Evolutionary conservation across 257 asterid species (phyloP), one percentile per base, ranked within the genome.

Genomic region (Forsythia viridissima): DNA sequence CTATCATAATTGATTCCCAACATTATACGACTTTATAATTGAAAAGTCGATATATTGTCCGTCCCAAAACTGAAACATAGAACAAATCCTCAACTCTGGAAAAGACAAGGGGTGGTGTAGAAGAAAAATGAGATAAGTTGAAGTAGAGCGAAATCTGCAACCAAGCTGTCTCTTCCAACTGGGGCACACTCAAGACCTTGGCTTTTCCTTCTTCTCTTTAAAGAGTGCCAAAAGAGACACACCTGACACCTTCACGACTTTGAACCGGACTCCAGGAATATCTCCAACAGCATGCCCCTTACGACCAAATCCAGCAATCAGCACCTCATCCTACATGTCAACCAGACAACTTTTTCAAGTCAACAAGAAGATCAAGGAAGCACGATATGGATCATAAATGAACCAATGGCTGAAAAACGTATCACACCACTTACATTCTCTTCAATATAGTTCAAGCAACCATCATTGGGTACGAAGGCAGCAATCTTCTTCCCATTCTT

Each of bases 201-300:
- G 93, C 83, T 91, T 91, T 80, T 91, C 97, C 81, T 91, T 91
- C 41, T 89, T 91, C 90, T 88, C 94, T 88, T 90, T 89, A 84
- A 88, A 91, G 61, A 91, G 91, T 71, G 94, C 94, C 21, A 91
- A 73, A 75, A 91, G 93, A n/a, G 94, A 90, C 5, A 87, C 97
- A 0, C 94, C 92, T 3, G 92, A 89, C 5, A 91, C 97, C 91
- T 91, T 91, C 80, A 90, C 97, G 76, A 91, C 94, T 84, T 91
- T 90, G 66, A 91, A 91, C 74, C 95, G 59, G 78, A 91, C 97
- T 24, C 92, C 97, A 16, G 91, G 94, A 91, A 88, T 91, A 87
- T 87, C 94, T 84, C 94, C 94, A 2, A 91, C 96, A 4, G 94
- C 96, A 67, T 91, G 93, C 10, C 94, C 92, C 81, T 91, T 89